phyloP scores from a whole-genome alignment of 371 early-diverging fungal species.

The Mucor mucedo region DNA sequence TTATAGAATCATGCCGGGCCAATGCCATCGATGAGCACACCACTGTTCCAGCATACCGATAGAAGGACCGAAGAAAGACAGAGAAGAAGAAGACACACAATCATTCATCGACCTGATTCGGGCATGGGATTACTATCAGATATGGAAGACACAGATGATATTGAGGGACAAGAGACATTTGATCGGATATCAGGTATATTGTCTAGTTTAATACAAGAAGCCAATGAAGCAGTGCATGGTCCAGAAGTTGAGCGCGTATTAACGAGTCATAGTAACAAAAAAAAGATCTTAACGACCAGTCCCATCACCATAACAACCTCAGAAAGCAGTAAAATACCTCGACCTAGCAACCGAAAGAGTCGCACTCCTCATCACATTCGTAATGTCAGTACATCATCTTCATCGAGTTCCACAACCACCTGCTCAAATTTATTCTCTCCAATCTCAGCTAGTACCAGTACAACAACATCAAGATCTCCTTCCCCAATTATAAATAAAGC shows the following conservation, averaged over 20 bases:
- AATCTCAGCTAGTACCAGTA: conserved; percentile 19
- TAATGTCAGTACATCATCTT: conserved; percentile 3
- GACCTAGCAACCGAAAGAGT: conserved; percentile 21
- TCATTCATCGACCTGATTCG: conserved; percentile 45
- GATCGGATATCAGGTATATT: conserved; percentile 52
- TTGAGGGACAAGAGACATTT: conserved; percentile 39
- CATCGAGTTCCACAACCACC: conserved; percentile 14
- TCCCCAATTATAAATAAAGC: conserved; percentile 21
- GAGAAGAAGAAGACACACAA: conserved; percentile 42
- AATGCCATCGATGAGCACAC: conserved; percentile 36
- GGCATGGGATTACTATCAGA: conserved; percentile 43
- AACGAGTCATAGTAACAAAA: not conserved
- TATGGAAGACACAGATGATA: conserved; percentile 26
- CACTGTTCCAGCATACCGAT: conserved; percentile 14
- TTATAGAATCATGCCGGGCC: conserved; percentile 27
- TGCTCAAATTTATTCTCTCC: conserved; percentile 20
- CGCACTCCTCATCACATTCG: conserved; percentile 9
- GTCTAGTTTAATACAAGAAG: conserved; percentile 48
- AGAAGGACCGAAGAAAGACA: conserved; percentile 12
- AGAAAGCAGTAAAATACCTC: conserved; percentile 28
- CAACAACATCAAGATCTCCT: conserved; percentile 24
- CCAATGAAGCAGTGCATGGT: conserved; percentile 49
- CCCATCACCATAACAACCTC: conserved; percentile 7
- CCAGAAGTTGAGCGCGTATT: conserved; percentile 40
- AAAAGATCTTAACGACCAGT: conserved; percentile 9